Base-by-base conservation (phyloP, 306 rosid species). In the Fagus crenata region DNA sequence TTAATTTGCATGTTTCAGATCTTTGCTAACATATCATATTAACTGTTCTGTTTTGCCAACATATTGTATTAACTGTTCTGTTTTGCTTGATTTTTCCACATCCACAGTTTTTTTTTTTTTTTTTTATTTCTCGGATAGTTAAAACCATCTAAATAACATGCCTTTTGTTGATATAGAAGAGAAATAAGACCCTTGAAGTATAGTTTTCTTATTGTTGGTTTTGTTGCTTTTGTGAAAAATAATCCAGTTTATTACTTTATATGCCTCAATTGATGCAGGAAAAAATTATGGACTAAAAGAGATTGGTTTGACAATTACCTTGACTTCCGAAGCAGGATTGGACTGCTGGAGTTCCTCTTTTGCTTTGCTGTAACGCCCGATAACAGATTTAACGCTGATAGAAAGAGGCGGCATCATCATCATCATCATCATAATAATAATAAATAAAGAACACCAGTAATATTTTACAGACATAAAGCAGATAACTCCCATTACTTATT, bases 321-420 rank as follows among this genome's bases (percentile, higher is more conserved):
- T 65, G 71, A 7, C 49, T 3, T 65, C 71, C 31, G 49, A 37
- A 37, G 31, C 22, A 37, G 49, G 49, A 37, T 65, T 65, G 49
- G 4, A 7, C 1, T 0, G 71, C 49, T 1, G 14, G 14, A 37
- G 1, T 65, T 65, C 71, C 49, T 7, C 71, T 17, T 65, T 65
- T 65, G 71, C 71, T 65, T 37, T 65, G 46, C 7, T 17, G 71
- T 37, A 65, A 17, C 71, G 71, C 49, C 13, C 49, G 3, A 37
- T 39, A 17, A 65, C 32, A 17, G 71, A 65, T 65, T n/a, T 39
- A 28, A 65, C 6, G 32, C 71, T 65, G 71, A 37, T 17, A 39
- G 14, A 65, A 13, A 39, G 14, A 36, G 17, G 9, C 13, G 15
- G 4, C 1, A 53, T 53, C 56, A 53, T 53, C 1, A 1, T 53